phyloP scores from a whole-genome alignment of 2,329 filamentous ascomycete genomes.

The Xylaria sp. region DNA sequence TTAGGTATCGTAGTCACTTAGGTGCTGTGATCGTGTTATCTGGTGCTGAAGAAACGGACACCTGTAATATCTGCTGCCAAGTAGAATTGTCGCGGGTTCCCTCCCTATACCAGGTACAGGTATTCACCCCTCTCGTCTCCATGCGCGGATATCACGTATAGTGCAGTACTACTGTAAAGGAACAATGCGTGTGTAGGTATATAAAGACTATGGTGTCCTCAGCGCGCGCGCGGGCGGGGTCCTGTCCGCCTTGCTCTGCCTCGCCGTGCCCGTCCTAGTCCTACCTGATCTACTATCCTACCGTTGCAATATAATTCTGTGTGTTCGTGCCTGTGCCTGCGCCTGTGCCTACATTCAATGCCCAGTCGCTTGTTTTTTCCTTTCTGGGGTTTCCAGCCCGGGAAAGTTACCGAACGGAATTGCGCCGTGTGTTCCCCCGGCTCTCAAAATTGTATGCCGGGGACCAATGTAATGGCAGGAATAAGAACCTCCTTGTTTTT shows the following conservation, averaged over 20 bases:
- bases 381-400: background rate
- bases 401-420: background rate
- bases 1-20: background rate
- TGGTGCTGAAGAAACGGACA: background rate
- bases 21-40: background rate
- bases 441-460: background rate
- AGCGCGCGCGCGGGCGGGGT: background rate
- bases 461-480: background rate
- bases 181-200: slow-evolving; percentile 3
- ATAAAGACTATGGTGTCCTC: slow-evolving; percentile 27
- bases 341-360: background rate
- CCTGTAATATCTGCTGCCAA: background rate
- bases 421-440: background rate
- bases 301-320: slow-evolving; percentile 11
- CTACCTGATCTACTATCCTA: background rate
- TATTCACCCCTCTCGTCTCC: background rate
- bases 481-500: too few relatives aligned
- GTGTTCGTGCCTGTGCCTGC: background rate
- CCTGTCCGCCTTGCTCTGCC: slow-evolving; percentile 19
- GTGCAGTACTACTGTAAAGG: background rate
- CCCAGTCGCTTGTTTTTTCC: slow-evolving; percentile 27
- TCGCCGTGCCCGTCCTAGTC: slow-evolving; percentile 25
- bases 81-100: background rate
- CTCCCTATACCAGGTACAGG: background rate
- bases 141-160: background rate